phyloP scores from a whole-genome alignment of 352 stramenopile species.

The Hyaloperonospora arabidopsidis region DNA sequence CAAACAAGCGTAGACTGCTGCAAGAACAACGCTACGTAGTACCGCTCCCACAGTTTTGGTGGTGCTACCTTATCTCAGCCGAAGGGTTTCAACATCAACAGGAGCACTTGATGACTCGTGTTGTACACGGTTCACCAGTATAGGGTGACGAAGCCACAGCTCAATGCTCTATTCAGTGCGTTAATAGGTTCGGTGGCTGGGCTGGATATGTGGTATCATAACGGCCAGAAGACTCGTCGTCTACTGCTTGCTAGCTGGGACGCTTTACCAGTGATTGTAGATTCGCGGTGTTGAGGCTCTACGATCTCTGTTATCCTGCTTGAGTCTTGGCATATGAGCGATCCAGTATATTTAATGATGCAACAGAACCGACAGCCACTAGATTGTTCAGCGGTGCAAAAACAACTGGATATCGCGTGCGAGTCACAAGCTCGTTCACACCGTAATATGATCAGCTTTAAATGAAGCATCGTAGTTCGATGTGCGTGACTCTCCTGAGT shows the following conservation, averaged over 20 bases:
- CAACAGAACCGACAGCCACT: constrained; percentile 2
- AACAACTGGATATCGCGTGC: constrained; percentile 7
- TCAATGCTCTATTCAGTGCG: constrained; percentile 54
- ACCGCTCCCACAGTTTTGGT: constrained; percentile 15
- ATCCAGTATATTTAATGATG: constrained; percentile 5
- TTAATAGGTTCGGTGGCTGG: constrained; percentile 58
- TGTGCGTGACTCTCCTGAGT: too few relatives aligned
- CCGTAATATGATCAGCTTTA: too few relatives aligned
- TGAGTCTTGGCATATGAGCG: constrained; percentile 9
- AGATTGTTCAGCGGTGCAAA: constrained; percentile 8
- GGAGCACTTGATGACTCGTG: constrained; percentile 51
- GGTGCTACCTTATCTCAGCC: constrained; percentile 64
- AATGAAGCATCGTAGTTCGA: too few relatives aligned
- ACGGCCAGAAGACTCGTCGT: constrained; percentile 46
- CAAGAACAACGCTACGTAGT: constrained; percentile 12
- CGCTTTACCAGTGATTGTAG: constrained; percentile 60
- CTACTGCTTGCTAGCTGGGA: constrained; percentile 62
- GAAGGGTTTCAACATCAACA: constrained; percentile 70
- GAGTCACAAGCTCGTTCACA: constrained; percentile 11
- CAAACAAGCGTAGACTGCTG: constrained; percentile 9
- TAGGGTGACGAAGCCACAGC: constrained; percentile 26
- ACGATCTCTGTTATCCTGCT: constrained; percentile 34
- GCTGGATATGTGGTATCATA: constrained; percentile 71
- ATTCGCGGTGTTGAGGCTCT: constrained; percentile 41
- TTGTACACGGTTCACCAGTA: constrained; percentile 57